phyloP scores from a whole-genome alignment of 768 basidiomycete species.

The Paxillus involutus region DNA sequence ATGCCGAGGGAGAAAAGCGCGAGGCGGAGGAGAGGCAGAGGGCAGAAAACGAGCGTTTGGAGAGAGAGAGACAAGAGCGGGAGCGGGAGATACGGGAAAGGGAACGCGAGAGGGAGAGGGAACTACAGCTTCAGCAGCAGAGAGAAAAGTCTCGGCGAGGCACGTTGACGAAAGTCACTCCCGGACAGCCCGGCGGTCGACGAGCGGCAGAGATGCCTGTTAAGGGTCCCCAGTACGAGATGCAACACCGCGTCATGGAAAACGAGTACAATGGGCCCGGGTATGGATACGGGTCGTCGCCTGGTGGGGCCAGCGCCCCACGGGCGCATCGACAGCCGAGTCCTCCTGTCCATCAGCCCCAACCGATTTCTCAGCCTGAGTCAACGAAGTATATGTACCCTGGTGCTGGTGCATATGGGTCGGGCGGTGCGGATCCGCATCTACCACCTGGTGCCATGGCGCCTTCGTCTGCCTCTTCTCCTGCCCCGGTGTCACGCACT shows the following conservation, averaged over 20 bases:
- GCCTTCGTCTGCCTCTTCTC: conserved; percentile 28
- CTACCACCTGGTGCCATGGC: conserved; percentile 64
- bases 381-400: conserved; percentile 20
- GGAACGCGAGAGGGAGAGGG: conserved; percentile 24
- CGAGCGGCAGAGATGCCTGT: conserved; percentile 86
- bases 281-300: conserved; percentile 25
- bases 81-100: conserved; percentile 48
- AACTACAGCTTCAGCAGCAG: conserved; percentile 39
- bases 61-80: conserved; percentile 56
- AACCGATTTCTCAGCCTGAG: conserved; percentile 31
- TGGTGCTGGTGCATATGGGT: conserved; percentile 13
- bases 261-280: conserved; percentile 66
- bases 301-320: conserved; percentile 20
- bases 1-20: conserved; percentile 35
- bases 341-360: conserved; percentile 27
- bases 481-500: conserved; percentile 22
- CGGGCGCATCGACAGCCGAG: conserved; percentile 27
- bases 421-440: conserved; percentile 34
- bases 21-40: conserved; percentile 41
- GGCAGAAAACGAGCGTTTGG: conserved; percentile 42
- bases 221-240: conserved; percentile 88
- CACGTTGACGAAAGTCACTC: conserved; percentile 67
- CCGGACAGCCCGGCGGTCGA: conserved; percentile 45
- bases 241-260: conserved; percentile 92
- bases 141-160: conserved; percentile 41